Percentiles rank a stretch among this genome's conserved stretches.
phyloP scores from a whole-genome alignment of 2,329 filamentous ascomycete genomes.

The Pyrenochaeta sp. region DNA sequence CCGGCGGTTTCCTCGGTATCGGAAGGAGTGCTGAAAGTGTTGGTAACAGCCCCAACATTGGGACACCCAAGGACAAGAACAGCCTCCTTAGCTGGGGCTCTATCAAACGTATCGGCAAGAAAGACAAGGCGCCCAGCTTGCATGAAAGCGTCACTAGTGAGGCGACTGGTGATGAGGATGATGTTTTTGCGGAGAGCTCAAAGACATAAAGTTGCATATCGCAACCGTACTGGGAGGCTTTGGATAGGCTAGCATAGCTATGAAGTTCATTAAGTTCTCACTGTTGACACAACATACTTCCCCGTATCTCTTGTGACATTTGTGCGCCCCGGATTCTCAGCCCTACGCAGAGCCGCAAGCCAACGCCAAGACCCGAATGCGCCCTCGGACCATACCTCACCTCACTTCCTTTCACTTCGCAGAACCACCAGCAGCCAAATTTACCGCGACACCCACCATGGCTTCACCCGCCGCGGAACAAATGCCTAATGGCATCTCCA shows the following conservation, averaged over 20 bases:
- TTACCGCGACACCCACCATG: constrained; percentile 32
- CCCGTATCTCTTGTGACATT: neutral
- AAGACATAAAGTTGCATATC: constrained; percentile 13
- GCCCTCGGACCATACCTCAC: neutral
- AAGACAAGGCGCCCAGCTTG: constrained; percentile 56
- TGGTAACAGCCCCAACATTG: constrained; percentile 47
- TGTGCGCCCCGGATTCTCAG: constrained; percentile 22
- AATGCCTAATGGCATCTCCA: constrained; percentile 50
- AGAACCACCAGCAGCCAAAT: neutral
- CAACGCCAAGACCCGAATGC: constrained; percentile 11
- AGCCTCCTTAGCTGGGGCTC: constrained; percentile 55
- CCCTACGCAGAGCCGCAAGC: constrained; percentile 19
- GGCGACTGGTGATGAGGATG: constrained; percentile 50
- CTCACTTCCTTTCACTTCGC: neutral
- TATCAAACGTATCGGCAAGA: constrained; percentile 54
- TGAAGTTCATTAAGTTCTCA: neutral
- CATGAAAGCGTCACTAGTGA: constrained; percentile 57
- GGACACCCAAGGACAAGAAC: constrained; percentile 47
- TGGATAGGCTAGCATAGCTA: neutral
- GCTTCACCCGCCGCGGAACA: constrained; percentile 48
- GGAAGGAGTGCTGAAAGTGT: constrained; percentile 39
- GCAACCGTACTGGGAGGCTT: neutral
- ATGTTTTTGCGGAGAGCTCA: constrained; percentile 22
- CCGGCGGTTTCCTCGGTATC: constrained; percentile 34
- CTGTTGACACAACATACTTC: neutral